Evolutionary conservation across 352 stramenopile genomes (phyloP).

Genomic region (Pythium pyrilobum): DNA sequence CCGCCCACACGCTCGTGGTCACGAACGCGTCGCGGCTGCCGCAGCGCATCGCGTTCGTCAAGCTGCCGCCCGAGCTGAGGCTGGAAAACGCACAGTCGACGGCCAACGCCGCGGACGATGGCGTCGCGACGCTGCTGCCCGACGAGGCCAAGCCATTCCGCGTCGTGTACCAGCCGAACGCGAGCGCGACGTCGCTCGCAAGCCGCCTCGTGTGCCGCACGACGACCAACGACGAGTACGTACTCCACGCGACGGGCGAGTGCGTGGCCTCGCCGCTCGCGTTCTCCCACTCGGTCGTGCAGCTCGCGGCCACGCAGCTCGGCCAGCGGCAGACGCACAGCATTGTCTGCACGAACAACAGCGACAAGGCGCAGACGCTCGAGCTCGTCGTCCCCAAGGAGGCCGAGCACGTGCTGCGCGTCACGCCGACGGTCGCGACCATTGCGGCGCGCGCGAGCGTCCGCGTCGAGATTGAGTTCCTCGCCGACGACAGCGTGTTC

Average conservation of each 20-base stretch:
- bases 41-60: slow-evolving; percentile 65
- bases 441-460: slow-evolving; percentile 35
- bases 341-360: slow-evolving; percentile 42
- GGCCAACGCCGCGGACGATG: slow-evolving; percentile 32
- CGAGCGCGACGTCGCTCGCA: slow-evolving; percentile 30
- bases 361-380: slow-evolving; percentile 27
- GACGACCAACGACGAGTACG: slow-evolving; percentile 41
- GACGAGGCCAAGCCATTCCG: slow-evolving; percentile 25
- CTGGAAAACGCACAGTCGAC: slow-evolving; percentile 21
- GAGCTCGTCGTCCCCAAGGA: slow-evolving; percentile 38
- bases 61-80: slow-evolving; percentile 38
- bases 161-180: slow-evolving; percentile 43
- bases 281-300: slow-evolving; percentile 48
- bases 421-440: slow-evolving; percentile 63
- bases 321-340: slow-evolving; percentile 35
- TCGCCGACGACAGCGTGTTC: slow-evolving; percentile 41
- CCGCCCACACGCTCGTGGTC: slow-evolving; percentile 27
- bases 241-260: slow-evolving; percentile 27
- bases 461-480: slow-evolving; percentile 83
- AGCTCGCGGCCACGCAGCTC: slow-evolving; percentile 31
- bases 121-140: slow-evolving; percentile 53
- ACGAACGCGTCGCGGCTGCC: slow-evolving; percentile 45
- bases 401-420: slow-evolving; percentile 26
- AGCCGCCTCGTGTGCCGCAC: slow-evolving; percentile 35
- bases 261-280: slow-evolving; percentile 36